Conservation (phyloP, 1,139 yeast genomes). For the Candida mesenterica region DNA sequence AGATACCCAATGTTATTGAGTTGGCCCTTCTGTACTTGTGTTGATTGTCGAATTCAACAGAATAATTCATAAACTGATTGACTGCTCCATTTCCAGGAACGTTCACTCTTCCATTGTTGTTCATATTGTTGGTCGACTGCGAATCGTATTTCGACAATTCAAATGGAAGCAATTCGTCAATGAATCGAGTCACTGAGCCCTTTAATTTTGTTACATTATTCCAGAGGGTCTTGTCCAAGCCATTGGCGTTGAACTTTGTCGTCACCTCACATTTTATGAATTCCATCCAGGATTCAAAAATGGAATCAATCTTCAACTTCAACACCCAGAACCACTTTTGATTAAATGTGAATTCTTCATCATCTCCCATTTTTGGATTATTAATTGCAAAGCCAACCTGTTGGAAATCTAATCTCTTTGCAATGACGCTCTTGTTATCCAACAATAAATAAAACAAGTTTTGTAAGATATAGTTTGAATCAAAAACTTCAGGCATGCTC, state of each 20-base stretch:
- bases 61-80: slow-evolving; percentile 9
- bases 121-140: background rate
- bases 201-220: slow-evolving; percentile 18
- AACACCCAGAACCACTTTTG: slow-evolving; percentile 29
- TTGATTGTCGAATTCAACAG: slow-evolving; percentile 7
- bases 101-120: background rate
- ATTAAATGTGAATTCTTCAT: slow-evolving; percentile 24
- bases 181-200: slow-evolving; percentile 15
- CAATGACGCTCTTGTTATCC: slow-evolving; percentile 16
- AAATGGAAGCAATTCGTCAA: slow-evolving; percentile 18
- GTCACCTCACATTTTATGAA: slow-evolving; percentile 15
- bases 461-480: slow-evolving; percentile 17
- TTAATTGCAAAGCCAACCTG: slow-evolving; percentile 1
- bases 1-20: slow-evolving; percentile 13
- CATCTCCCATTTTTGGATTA: slow-evolving; percentile 3
- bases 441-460: slow-evolving; percentile 15
- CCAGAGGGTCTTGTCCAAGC: slow-evolving; percentile 9
- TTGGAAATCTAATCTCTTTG: slow-evolving; percentile 11
- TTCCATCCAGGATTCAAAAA: slow-evolving; percentile 28
- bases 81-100: slow-evolving; percentile 2
- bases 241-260: slow-evolving; percentile 7
- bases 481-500: slow-evolving; percentile 16
- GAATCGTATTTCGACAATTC: slow-evolving; percentile 10
- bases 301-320: slow-evolving; percentile 24
- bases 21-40: slow-evolving; percentile 11